Conservation (phyloP, 805 yeast genomes). For the Barnettozyma sp. region DNA sequence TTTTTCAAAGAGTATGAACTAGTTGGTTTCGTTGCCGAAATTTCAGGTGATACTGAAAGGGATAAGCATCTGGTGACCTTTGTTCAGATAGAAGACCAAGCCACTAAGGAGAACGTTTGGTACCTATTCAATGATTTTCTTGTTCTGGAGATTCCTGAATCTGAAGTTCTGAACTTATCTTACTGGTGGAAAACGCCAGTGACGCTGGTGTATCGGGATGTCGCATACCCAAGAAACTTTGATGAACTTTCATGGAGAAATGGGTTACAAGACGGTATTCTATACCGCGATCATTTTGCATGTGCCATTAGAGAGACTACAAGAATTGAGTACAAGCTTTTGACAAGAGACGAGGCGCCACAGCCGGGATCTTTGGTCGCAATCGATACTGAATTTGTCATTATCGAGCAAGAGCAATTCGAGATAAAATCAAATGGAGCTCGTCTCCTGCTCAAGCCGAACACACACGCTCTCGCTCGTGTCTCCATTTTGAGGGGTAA, state of each 20-base stretch:
- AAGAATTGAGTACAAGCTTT: constrained; percentile 57
- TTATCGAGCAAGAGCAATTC: constrained; percentile 65
- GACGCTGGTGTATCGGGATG: constrained; percentile 55
- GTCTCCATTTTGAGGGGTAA: constrained; percentile 78
- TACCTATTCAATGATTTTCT: constrained; percentile 85
- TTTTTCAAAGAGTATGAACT: constrained; percentile 46
- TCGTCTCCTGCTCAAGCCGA: constrained; percentile 66
- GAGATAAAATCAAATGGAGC: constrained; percentile 73
- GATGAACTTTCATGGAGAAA: constrained; percentile 42
- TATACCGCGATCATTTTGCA: constrained; percentile 72
- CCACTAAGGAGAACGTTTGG: constrained; percentile 45
- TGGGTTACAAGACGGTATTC: constrained; percentile 51
- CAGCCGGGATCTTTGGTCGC: constrained; percentile 73
- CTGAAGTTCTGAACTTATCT: constrained; percentile 69
- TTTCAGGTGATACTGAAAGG: constrained; percentile 37
- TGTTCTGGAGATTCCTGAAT: constrained; percentile 65
- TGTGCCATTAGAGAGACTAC: constrained; percentile 54
- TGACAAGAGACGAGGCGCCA: constrained; percentile 68
- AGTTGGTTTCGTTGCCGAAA: constrained; percentile 64
- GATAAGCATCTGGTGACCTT: constrained; percentile 57
- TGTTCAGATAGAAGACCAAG: constrained; percentile 36
- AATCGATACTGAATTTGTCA: constrained; percentile 95
- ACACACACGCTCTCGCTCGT: constrained; percentile 72
- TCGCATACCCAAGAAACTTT: constrained; percentile 35
- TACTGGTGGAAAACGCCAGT: constrained; percentile 83